Base-by-base conservation (phyloP, 2,329 filamentous ascomycete species). In the Fusarium cyanostomum region DNA sequence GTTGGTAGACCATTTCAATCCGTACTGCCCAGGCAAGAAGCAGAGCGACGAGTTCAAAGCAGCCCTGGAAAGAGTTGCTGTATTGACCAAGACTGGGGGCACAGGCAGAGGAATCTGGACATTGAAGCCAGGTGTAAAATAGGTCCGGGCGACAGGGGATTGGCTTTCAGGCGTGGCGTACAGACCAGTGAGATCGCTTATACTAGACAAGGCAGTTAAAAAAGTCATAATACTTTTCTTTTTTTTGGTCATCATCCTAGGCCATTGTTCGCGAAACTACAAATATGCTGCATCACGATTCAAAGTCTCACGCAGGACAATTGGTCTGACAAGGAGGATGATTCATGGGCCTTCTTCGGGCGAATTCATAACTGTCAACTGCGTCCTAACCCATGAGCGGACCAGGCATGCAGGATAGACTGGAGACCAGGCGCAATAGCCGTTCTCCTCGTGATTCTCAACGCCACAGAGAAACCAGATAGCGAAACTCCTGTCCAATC, bases 1-100 rank as follows among this genome's bases (percentile, higher is more conserved):
- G 82, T 78, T 97, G 39, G 90, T 97, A 21, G 91, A 96, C 71
- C 92, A 97, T 71, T 98, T 97, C 76, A 92, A 94, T 75, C 86
- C 86, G 12, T 91, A 88, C 70, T 96, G 92, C 72, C 75, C 76
- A 1, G 74, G 73, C 3, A 85, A 84, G 18, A 91, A 87, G 38
- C 85, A 91, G 59, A 89, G 89, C 48, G 85, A 87, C 15, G 90
- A 93, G 74, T 98, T 98, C 74, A 94, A 93, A 77, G 83, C 86
- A 69, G 92, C 92, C 68, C 78, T 98, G 52, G 88, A 91, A 68
- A 82, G 82, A 60, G 90, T 97, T 70, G 94, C 94, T 1, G 85
- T 81, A 51, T 77, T 96, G 73, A 86, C 92, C 71, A 83, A 86
- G 73, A 75, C 76, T 9, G 83, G 84, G 5, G 80, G 81, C 9